These are phyloP conservation scores for Caryocar brasiliense DNA, from an alignment of 441 rosid species.

Conservation along the genomic window DNA sequence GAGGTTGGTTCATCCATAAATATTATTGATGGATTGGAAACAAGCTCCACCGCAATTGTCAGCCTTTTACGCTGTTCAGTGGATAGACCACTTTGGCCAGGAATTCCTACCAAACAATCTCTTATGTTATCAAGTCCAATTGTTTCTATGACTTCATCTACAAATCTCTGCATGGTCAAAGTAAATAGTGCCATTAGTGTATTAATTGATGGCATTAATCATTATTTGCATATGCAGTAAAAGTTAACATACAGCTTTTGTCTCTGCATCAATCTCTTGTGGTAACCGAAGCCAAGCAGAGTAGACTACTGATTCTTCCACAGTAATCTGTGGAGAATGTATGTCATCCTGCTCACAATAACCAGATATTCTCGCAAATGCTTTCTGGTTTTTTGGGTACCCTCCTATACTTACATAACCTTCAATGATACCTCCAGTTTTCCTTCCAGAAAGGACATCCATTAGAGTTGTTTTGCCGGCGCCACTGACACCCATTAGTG, in stretches of 20 bases:
- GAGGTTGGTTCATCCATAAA: slow-evolving; percentile 59
- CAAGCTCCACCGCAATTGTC: slow-evolving; percentile 54
- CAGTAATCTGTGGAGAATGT: slow-evolving; percentile 19
- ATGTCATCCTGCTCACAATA: slow-evolving; percentile 23
- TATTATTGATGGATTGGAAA: slow-evolving; percentile 46
- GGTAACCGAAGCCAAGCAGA: slow-evolving; percentile 22
- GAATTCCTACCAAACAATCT: slow-evolving; percentile 36
- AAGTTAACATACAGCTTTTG: slow-evolving; percentile 12
- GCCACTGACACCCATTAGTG: slow-evolving; percentile 24
- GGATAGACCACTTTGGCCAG: slow-evolving; percentile 39
- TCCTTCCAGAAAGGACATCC: slow-evolving; percentile 22
- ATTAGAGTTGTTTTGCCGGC: slow-evolving; percentile 24
- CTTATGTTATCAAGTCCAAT: slow-evolving; percentile 33
- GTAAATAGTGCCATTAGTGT: neutral
- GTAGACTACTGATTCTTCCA: slow-evolving; percentile 15
- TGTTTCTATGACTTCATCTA: slow-evolving; percentile 39
- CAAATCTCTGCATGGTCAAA: slow-evolving; percentile 29
- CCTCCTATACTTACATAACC: slow-evolving; percentile 19
- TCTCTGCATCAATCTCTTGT: slow-evolving; percentile 4
- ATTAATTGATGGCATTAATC: too few relatives aligned
- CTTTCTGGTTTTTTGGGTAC: slow-evolving; percentile 12
- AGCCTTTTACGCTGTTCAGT: slow-evolving; percentile 52
- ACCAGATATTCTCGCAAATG: slow-evolving; percentile 20
- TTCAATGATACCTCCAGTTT: slow-evolving; percentile 12
- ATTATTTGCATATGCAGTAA: too few relatives aligned